Evolutionary conservation across 2,329 filamentous ascomycete species (phyloP), one percentile per base, ranked within the genome.

Genomic region (Purpureocillium takamizusanense): DNA sequence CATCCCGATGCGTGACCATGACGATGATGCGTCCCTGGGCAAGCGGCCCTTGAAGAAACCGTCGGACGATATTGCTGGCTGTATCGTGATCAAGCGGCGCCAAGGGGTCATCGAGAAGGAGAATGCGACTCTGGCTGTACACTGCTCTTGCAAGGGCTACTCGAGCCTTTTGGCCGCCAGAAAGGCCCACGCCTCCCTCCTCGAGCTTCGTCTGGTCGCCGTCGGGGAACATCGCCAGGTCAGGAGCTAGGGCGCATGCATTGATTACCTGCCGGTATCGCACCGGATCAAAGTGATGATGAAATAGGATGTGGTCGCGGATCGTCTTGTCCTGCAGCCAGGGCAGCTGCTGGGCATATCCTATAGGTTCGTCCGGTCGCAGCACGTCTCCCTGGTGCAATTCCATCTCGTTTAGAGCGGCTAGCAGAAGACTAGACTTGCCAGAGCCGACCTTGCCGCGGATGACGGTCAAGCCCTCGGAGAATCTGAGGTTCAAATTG

Each of bases 1-100:
- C 81, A n/a, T 89, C 81, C 29, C 81, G 72, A 54, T 88, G 83
- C 0, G 86, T 88, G 35, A 90, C 85, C 31, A 88, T 76, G n/a
- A 92, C 74, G 0, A 86, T 80, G 0, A 83, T 85, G 6, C 85
- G 72, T 7, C 67, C 72, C 39, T 77, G 72, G 9, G 72, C 63
- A 0, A 83, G 72, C 0, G 81, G 66, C 0, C 74, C 73, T 15
- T 72, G 69, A 37, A 87, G 67, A 47, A 64, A 72, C 57, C 65
- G 75, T 45, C 62, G 74, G 70, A 95, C 49, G 56, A 66, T 86
- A 49, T 53, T 72, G 55, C 59, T 74, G 1, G 75, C 76, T 0
- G 78, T 82, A 21, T 76, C 68, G 38, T 81, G 76, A 33, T 82
- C 78, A 8, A 82, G 55, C 0, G 78, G 73, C 2, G 78, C 76